Evolutionary conservation across 208 protist species (phyloP), one percentile per base, ranked within the genome.

Genomic region (Vickermania ingenoplastis): DNA sequence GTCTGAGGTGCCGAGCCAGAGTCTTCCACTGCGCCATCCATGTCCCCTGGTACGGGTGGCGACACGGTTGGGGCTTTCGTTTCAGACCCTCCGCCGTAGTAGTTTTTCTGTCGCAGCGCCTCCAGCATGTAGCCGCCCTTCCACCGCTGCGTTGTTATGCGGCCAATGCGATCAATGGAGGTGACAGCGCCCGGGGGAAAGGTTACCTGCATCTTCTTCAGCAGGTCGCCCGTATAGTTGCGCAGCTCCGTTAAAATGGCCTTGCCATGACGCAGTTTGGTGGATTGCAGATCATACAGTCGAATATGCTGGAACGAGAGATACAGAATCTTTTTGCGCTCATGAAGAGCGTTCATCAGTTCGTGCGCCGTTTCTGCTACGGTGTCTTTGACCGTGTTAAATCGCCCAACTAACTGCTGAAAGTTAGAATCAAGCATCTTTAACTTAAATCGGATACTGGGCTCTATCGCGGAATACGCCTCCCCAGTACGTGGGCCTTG

Each of bases 251-350:
- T 61, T 17, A 96, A 48, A 17, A 83, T 75, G 1, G 84, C 81
- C 49, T 86, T 86, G 26, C 70, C 69, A 30, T 75, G 67, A 17
- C 89, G 86, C 65, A 95, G 73, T 41, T 94, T 95, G 0, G 67
- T 57, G 62, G 86, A 92, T 56, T 95, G 86, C 55, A 94, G 62
- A 61, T 95, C 91, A 65, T 94, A 95, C 21, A 92, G 63, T 5
- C 89, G 89, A 61, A 96, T 91, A 72, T 96, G 91, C 67, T 96
- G 91, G 21, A 92, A 78, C 26, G 86, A 91, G n/a, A 96, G 71
- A 66, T 91, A 90, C 2, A 96, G 77, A 53, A 92, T 87, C 65
- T 90, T 90, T 56, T 93, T 94, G 25, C 89, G 80, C 41, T 96
- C 91, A 48, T 89, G 76, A 59, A 96, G 62, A 5, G 91, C 88